phyloP scores from a whole-genome alignment of 1,139 yeast genomes.

The Magnusiomyces fungicola region DNA sequence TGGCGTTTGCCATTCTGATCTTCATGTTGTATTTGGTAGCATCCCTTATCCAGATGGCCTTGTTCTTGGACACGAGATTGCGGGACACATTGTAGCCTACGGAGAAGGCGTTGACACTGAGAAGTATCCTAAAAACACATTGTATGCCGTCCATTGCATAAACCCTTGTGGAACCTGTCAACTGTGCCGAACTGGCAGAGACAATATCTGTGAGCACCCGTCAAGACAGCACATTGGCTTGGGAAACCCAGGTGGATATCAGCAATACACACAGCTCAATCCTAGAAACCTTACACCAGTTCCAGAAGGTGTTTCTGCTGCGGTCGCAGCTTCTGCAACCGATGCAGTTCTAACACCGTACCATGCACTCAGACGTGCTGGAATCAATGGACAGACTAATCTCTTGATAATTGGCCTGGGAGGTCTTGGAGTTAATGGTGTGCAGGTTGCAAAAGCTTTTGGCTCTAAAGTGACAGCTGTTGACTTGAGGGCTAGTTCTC shows the following conservation, averaged over 20 bases:
- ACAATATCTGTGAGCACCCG: constrained; percentile 34
- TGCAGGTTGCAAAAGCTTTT: constrained; percentile 40
- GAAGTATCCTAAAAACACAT: constrained; percentile 34
- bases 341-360: constrained; percentile 48
- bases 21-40: constrained; percentile 37
- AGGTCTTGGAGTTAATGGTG: constrained; percentile 45
- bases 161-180: constrained; percentile 42
- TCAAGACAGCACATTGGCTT: constrained; percentile 31
- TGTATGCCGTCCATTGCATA: constrained; percentile 37
- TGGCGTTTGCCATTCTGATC: constrained; percentile 48
- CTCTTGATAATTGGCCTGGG: constrained; percentile 45
- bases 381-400: constrained; percentile 34
- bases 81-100: constrained; percentile 41
- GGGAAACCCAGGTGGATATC: constrained; percentile 45
- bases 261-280: constrained; percentile 38
- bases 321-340: constrained; percentile 44
- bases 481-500: constrained; percentile 36
- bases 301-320: constrained; percentile 42
- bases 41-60: constrained; percentile 29
- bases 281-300: constrained; percentile 28
- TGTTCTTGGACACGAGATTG: constrained; percentile 53
- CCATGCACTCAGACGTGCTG: constrained; percentile 41
- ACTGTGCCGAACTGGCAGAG: constrained; percentile 40
- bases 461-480: constrained; percentile 39
- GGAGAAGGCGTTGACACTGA: constrained; percentile 34